These are phyloP conservation scores for Yamadazyma spencermartinsiae DNA, from an alignment of 1,139 yeast genomes.

Conservation along the genomic window DNA sequence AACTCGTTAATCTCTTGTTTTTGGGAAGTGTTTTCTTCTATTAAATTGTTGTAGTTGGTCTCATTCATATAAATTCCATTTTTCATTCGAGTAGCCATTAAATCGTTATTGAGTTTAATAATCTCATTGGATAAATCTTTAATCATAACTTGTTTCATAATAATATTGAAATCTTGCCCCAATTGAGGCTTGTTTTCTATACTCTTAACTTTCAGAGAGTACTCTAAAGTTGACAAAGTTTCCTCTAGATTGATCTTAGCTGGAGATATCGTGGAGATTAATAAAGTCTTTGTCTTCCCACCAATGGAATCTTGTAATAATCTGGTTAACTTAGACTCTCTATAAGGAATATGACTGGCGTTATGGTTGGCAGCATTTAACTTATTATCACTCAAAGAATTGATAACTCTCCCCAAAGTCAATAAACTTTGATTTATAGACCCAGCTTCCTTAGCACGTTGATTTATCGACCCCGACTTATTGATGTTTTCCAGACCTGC, in stretches of 20 bases:
- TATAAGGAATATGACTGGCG: constrained; percentile 66
- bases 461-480: constrained; percentile 76
- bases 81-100: constrained; percentile 59
- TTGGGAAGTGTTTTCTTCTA: constrained; percentile 20
- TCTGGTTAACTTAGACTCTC: constrained; percentile 82
- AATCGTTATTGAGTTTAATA: constrained; percentile 55
- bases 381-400: constrained; percentile 47
- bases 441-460: constrained; percentile 86
- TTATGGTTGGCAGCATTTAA: constrained; percentile 7
- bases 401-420: constrained; percentile 83
- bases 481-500: constrained; percentile 87
- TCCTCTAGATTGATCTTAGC: constrained; percentile 73
- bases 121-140: constrained; percentile 59
- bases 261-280: constrained; percentile 83
- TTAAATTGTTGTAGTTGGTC: constrained; percentile 52
- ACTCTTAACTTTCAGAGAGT: constrained; percentile 79
- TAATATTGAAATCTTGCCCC: constrained; percentile 51
- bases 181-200: constrained; percentile 72
- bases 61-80: constrained; percentile 67
- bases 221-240: constrained; percentile 79
- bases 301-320: constrained; percentile 81
- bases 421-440: constrained; percentile 80
- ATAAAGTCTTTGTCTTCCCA: constrained; percentile 75
- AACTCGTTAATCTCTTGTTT: constrained; percentile 17
- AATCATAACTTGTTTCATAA: constrained; percentile 59